Evolutionary conservation across 192 early-diverging fungal species (phyloP), one percentile per base, ranked within the genome.

Genomic region (Lobosporangium transversale): DNA sequence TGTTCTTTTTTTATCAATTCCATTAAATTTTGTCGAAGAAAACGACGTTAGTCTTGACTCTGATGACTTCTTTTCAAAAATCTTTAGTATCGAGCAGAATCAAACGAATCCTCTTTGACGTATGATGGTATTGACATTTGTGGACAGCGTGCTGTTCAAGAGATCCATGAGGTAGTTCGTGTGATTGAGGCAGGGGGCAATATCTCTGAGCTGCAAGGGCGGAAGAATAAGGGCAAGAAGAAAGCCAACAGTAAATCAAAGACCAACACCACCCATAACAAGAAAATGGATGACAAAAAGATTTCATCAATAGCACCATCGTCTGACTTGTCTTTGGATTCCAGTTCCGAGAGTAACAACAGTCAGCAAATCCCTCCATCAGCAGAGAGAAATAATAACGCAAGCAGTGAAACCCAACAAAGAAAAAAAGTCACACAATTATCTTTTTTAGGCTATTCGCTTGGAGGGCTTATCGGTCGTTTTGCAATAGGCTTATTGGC

Each of bases 101-200:
- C 67, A 3, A 86, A 86, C 60, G 80, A 83, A 37, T 70, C 80
- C 14, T 66, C 68, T 4, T 79, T 80, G 49, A 85, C 85, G 0
- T 88, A 86, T 59, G 87, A 88, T 47, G 87, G 87, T 12, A 61
- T 88, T 4, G 85, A 85, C 36, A 75, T 88, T 17, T 88, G 87
- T 58, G 87, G 80, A 17, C 63, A 83, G 20, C 29, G 87, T 57
- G 47, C 85, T 4, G 70, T 79, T 1, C 52, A 79, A 24, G 78
- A 87, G 59, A 82, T 88, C 68, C 35, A 59, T 32, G 37, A 48
- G 26, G 65, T 76, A 20, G 48, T 63, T 18, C 52, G 52, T 27
- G 55, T 62, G n/a, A 67, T 61, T 55, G 67, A 78, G 55, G 20
- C 42, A 37, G 58, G 70, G 20, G 70, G 70, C 12, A 54, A 74